Evolutionary conservation across 2,329 filamentous ascomycete genomes (phyloP).

Genomic region (Alternaria atra): DNA sequence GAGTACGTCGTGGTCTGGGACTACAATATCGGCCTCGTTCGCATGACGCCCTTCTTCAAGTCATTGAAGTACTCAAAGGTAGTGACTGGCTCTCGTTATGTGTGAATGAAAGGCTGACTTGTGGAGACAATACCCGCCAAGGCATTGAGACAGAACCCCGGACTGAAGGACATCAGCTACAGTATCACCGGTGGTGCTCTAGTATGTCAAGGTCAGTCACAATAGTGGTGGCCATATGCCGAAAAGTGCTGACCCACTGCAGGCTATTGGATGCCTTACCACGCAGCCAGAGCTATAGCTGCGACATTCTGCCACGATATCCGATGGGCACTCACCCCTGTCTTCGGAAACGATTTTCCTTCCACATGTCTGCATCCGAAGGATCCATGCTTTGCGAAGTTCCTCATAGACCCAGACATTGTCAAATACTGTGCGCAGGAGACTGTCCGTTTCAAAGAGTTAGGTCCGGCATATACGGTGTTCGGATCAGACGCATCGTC

Average conservation of each 20-base stretch:
- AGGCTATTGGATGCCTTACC: constrained; percentile 98
- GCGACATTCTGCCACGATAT: constrained; percentile 89
- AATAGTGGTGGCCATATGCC: neutral
- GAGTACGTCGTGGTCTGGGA: constrained; percentile 92
- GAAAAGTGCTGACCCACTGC: constrained; percentile 16
- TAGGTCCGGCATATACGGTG: constrained; percentile 30
- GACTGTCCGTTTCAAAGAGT: constrained; percentile 48
- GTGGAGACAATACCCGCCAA: constrained; percentile 85
- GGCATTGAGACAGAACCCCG: constrained; percentile 73
- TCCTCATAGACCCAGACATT: constrained; percentile 53
- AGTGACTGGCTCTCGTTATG: constrained; percentile 27
- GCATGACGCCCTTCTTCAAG: constrained; percentile 95
- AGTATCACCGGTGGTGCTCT: constrained; percentile 95
- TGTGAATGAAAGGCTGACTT: constrained; percentile 20
- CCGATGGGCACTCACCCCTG: constrained; percentile 82
- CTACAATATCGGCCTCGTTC: constrained; percentile 91
- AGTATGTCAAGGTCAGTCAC: constrained; percentile 71
- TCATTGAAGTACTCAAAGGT: constrained; percentile 89
- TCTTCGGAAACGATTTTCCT: constrained; percentile 88
- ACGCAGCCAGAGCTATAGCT: constrained; percentile 85
- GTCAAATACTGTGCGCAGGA: constrained; percentile 50
- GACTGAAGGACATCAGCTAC: constrained; percentile 87
- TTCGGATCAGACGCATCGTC: constrained; percentile 2
- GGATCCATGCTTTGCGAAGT: constrained; percentile 67
- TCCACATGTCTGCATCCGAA: constrained; percentile 71